phyloP scores from a whole-genome alignment of 306 rosid species.

The Cucurbita maxima region DNA sequence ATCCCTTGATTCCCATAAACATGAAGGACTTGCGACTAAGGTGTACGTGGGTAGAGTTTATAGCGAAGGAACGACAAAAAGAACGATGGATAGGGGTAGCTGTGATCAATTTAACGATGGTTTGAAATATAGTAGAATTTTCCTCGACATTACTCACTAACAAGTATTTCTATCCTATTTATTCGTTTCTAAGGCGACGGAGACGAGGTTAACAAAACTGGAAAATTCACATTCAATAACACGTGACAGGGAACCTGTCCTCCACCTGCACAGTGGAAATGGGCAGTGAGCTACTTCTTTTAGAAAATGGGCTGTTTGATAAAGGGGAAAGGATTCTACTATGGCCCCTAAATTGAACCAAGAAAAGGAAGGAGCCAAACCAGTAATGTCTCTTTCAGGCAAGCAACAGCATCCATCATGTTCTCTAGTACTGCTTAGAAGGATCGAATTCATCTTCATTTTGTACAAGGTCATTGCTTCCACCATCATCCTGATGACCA shows the following conservation, averaged over 20 bases:
- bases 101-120: not conserved
- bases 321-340: not conserved
- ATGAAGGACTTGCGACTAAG: not conserved
- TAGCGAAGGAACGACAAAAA: not conserved
- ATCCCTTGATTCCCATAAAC: not conserved
- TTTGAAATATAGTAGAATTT: not conserved
- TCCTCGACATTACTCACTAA: not conserved
- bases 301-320: conserved; percentile 9
- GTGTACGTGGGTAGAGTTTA: not conserved
- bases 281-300: conserved; percentile 20
- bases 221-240: conserved; percentile 14
- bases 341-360: conserved; percentile 5
- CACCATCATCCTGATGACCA: conserved; percentile 24
- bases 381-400: conserved; percentile 14
- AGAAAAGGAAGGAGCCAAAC: conserved; percentile 14
- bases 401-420: conserved; percentile 9
- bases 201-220: conserved; percentile 4
- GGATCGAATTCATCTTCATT: conserved; percentile 37
- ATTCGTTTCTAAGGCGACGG: not conserved
- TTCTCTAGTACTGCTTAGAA: conserved; percentile 27
- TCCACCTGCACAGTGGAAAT: conserved; percentile 31
- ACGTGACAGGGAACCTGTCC: conserved; percentile 28
- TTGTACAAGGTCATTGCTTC: conserved; percentile 22
- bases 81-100: not conserved
- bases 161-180: not conserved